Percentiles rank a stretch among this genome's conserved stretches.
These are phyloP conservation scores for Avena atlantica DNA, from an alignment of 176 grass and related monocot genomes.

Conservation along the genomic window DNA sequence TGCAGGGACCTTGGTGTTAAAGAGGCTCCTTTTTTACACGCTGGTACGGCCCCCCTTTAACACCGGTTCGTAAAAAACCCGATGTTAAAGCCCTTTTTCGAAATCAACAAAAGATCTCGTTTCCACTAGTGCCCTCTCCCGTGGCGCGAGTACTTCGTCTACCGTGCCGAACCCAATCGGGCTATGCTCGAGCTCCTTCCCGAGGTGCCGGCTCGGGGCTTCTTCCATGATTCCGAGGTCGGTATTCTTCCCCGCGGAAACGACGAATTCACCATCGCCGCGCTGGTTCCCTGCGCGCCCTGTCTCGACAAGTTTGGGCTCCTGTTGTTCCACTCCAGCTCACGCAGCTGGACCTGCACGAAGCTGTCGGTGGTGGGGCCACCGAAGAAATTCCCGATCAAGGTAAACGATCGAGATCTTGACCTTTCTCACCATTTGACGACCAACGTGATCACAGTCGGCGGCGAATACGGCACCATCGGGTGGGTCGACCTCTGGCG, in stretches of 20 bases:
- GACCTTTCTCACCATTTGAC: not conserved
- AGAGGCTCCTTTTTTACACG: too few species aligned
- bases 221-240: not conserved
- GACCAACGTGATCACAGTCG: not conserved
- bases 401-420: not conserved
- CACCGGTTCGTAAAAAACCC: too few species aligned
- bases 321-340: not conserved
- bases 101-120: too few species aligned
- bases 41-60: too few species aligned
- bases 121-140: too few species aligned
- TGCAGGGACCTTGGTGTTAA: too few species aligned
- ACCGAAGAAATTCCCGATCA: not conserved
- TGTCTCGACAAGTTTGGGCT: not conserved
- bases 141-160: not conserved
- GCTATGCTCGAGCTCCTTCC: not conserved
- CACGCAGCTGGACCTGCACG: not conserved
- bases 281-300: not conserved
- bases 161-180: not conserved
- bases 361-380: not conserved
- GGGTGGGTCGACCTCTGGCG: constrained; percentile 29
- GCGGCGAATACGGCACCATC: not conserved
- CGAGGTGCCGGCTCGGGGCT: not conserved
- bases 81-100: too few species aligned
- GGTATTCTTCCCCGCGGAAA: not conserved
- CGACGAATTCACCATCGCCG: not conserved